Evolutionary conservation across 805 yeast genomes (phyloP).

Genomic region (Pichia phayaonensis): DNA sequence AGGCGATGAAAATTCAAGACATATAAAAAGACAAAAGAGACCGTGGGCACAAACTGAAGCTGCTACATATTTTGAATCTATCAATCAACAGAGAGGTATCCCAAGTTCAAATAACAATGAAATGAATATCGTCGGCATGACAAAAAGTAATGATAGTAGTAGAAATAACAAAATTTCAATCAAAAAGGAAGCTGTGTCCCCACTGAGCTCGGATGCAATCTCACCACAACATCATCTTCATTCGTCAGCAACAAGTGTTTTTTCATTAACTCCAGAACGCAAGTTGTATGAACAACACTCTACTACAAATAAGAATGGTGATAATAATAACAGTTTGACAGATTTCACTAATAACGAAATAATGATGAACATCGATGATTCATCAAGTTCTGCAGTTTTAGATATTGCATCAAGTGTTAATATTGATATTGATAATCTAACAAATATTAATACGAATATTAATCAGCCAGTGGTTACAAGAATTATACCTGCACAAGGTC

Average conservation of each 20-base stretch:
- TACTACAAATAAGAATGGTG: not conserved
- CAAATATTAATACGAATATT: not conserved
- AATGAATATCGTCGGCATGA: not conserved
- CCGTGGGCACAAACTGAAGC: constrained; percentile 25
- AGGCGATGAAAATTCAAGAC: constrained; percentile 12
- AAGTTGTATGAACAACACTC: constrained; percentile 4
- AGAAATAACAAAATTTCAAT: constrained; percentile 4
- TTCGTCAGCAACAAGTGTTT: constrained; percentile 27
- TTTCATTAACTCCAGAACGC: constrained; percentile 28
- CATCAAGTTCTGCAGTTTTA: not conserved
- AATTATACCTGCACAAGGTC: constrained; percentile 93
- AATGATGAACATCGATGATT: not conserved
- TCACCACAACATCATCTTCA: constrained; percentile 24
- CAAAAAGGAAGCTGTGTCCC: constrained; percentile 25
- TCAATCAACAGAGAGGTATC: constrained; percentile 19
- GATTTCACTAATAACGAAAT: not conserved
- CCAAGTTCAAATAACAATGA: constrained; percentile 7
- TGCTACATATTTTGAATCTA: constrained; percentile 20
- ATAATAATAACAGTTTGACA: not conserved
- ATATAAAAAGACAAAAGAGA: constrained; percentile 27
- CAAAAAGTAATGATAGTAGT: not conserved
- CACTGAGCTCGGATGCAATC: constrained; percentile 26
- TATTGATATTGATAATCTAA: not conserved
- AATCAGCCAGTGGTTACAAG: constrained; percentile 61
- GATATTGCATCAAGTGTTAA: not conserved